Evolutionary conservation across 768 basidiomycete genomes (phyloP).

Genomic region (Coprinopsis cinerea): DNA sequence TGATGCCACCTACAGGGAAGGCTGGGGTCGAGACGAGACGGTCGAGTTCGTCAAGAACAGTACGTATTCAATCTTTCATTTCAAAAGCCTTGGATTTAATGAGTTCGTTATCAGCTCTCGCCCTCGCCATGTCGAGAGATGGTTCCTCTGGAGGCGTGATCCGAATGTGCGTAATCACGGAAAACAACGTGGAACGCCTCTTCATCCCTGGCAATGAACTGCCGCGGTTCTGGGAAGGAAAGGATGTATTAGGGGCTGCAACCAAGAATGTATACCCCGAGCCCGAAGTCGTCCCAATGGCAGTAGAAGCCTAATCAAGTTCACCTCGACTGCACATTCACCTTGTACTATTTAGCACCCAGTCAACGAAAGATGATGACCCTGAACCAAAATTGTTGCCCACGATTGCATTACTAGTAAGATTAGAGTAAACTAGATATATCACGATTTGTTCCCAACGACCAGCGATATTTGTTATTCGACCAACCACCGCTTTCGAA

Average conservation of each 20-base stretch:
- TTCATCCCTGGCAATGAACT: constrained; percentile 90
- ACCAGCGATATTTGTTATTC: constrained; percentile 20
- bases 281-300: constrained; percentile 40
- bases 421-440: constrained; percentile 4
- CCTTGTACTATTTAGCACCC: constrained; percentile 10
- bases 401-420: not conserved
- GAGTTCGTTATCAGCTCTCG: constrained; percentile 52
- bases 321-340: constrained; percentile 6
- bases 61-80: constrained; percentile 31
- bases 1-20: constrained; percentile 94
- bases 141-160: constrained; percentile 97
- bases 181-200: constrained; percentile 84
- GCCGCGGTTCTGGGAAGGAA: constrained; percentile 87
- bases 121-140: constrained; percentile 96
- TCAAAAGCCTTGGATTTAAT: constrained; percentile 6
- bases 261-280: constrained; percentile 27
- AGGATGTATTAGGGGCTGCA: constrained; percentile 53
- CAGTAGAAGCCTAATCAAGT: constrained; percentile 34
- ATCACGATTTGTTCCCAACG: constrained; percentile 9
- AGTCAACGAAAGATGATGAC: no score
- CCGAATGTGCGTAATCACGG: constrained; percentile 94
- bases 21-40: constrained; percentile 86
- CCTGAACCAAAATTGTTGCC: no score
- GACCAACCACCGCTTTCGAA: constrained; percentile 59
- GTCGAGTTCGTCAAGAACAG: constrained; percentile 95